Conservation (phyloP, 176 grass and related monocot species). For the Puccinellia tenuiflora region DNA sequence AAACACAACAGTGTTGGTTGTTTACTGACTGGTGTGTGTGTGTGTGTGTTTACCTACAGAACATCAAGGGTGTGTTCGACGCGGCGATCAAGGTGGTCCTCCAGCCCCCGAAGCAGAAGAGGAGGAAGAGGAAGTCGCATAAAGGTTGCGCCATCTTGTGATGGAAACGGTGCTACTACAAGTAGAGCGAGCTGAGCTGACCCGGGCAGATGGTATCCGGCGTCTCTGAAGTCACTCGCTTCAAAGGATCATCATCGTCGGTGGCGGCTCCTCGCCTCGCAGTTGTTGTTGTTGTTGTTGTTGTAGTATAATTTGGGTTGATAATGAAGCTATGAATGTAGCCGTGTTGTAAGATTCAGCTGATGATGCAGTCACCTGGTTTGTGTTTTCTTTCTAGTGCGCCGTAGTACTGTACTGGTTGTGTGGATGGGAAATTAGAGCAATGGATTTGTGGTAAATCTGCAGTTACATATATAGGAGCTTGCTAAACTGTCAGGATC, state of each 20-base stretch:
- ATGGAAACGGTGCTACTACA: neutral
- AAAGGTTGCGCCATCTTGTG: slow-evolving; percentile 71
- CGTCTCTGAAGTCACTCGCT: slow-evolving; percentile 20
- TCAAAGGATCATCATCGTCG: neutral
- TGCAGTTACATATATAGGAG: neutral
- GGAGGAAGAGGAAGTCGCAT: slow-evolving; percentile 56
- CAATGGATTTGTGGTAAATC: neutral
- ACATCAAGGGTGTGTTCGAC: slow-evolving; percentile 76
- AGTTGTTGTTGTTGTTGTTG: neutral
- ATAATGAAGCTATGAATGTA: neutral
- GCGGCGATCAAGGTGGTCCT: slow-evolving; percentile 82
- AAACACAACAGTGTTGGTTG: neutral
- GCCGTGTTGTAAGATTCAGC: neutral
- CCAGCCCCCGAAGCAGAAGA: slow-evolving; percentile 72
- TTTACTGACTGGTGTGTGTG: slow-evolving; percentile 16
- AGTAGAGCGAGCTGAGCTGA: neutral
- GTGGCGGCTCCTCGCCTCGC: neutral
- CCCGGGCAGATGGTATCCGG: neutral
- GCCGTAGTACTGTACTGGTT: neutral
- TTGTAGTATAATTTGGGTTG: neutral
- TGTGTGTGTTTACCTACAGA: slow-evolving; percentile 25
- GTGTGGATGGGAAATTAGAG: neutral
- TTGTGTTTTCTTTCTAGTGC: neutral
- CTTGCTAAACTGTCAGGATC: no score
- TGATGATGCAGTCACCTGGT: no score